Percentiles rank a stretch among this genome's conserved stretches.
These are phyloP conservation scores for Metschnikowia bowlesiae DNA, from an alignment of 805 yeast species.

Conservation along the genomic window DNA sequence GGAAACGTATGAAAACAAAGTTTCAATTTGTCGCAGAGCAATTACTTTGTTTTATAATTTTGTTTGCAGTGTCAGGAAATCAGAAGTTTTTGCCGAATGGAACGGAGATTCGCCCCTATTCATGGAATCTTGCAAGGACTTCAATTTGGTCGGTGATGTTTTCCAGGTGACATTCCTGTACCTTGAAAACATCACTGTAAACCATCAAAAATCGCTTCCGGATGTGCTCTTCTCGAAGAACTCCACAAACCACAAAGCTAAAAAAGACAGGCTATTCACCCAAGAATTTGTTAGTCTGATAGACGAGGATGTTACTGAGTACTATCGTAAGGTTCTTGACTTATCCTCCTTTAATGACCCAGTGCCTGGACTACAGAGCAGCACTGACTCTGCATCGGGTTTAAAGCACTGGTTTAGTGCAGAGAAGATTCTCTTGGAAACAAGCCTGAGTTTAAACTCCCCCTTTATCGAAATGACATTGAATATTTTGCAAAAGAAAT, in stretches of 20 bases:
- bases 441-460: background rate
- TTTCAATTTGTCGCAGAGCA: constrained; percentile 1
- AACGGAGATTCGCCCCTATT: constrained; percentile 4
- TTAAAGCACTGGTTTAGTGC: constrained; percentile 14
- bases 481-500: background rate
- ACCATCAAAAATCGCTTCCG: background rate
- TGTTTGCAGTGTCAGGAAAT: constrained; percentile 20
- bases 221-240: background rate
- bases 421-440: constrained; percentile 1
- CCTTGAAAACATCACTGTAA: background rate
- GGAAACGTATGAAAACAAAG: background rate
- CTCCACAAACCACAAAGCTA: background rate
- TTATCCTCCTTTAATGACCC: constrained; percentile 6
- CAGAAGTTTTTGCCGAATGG: constrained; percentile 16
- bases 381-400: background rate
- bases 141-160: background rate
- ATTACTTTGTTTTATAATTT: constrained; percentile 25
- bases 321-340: constrained; percentile 18
- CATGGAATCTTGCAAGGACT: background rate
- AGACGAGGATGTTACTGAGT: constrained; percentile 13
- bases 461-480: background rate
- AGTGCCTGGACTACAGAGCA: background rate
- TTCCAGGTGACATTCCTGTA: background rate
- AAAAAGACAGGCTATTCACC: constrained; percentile 15
- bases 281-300: constrained; percentile 14